Conservation (phyloP, 2,329 filamentous ascomycete genomes). For the Alternaria burnsii region DNA sequence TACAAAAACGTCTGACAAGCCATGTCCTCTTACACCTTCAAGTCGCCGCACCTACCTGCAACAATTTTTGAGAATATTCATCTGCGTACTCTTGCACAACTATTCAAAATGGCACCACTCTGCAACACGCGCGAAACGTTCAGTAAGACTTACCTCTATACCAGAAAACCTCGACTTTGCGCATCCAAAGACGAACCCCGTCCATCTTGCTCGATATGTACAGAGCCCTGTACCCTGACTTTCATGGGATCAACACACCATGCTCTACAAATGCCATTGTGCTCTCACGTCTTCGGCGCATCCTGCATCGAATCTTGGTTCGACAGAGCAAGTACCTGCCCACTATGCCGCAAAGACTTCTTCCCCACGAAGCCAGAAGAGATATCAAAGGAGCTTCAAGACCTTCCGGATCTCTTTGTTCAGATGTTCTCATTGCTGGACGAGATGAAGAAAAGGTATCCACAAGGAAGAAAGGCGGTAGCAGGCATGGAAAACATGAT, state of each 20-base stretch:
- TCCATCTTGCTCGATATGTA: neutral
- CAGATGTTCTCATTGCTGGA: neutral
- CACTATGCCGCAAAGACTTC: neutral
- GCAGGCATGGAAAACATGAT: neutral
- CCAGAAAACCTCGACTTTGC: neutral
- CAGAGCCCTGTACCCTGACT: neutral
- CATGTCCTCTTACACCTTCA: too few species aligned
- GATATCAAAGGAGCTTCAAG: neutral
- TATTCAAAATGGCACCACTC: neutral
- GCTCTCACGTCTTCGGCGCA: slow-evolving; percentile 1
- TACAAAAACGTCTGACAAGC: neutral
- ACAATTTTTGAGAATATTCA: neutral
- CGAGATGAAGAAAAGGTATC: neutral
- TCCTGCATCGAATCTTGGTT: slow-evolving; percentile 7
- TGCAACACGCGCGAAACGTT: slow-evolving; percentile 1
- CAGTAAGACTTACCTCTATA: neutral
- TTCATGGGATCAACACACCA: neutral
- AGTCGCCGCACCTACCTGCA: neutral
- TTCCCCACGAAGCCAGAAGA: neutral
- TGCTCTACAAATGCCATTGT: neutral
- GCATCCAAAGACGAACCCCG: neutral
- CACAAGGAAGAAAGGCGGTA: neutral
- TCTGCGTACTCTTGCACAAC: neutral
- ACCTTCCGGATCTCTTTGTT: neutral
- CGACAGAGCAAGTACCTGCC: slow-evolving; percentile 1